These are phyloP conservation scores for Diaporthe ampelina DNA, from an alignment of 2,329 filamentous ascomycete genomes.

Conservation along the genomic window DNA sequence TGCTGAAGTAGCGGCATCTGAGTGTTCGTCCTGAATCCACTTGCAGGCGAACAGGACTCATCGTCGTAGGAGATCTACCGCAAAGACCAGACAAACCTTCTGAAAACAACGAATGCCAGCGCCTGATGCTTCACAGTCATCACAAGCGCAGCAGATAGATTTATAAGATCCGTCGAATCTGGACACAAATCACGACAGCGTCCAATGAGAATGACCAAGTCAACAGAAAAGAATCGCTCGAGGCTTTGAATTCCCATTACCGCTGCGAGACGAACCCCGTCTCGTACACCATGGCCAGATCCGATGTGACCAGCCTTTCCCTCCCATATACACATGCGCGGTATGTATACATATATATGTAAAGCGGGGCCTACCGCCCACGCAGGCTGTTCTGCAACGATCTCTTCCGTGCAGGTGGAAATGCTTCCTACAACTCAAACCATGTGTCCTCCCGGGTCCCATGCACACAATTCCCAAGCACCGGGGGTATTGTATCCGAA, in stretches of 20 bases:
- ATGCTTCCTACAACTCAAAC: background rate
- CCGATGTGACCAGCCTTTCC: background rate
- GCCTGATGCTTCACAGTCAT: too few relatives aligned
- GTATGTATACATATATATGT: background rate
- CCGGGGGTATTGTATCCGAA: background rate
- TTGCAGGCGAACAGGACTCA: background rate
- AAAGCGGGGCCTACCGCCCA: background rate
- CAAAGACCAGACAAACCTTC: background rate
- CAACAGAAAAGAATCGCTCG: background rate
- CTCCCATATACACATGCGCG: conserved; percentile 24
- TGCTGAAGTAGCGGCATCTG: background rate
- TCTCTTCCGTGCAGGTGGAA: background rate
- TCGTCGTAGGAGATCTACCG: too few relatives aligned
- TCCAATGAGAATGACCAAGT: too few relatives aligned
- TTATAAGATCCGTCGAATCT: background rate
- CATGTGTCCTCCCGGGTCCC: background rate
- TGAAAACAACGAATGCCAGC: too few relatives aligned
- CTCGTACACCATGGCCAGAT: background rate
- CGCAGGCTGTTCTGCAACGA: background rate
- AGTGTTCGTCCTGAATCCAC: background rate
- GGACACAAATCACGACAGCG: background rate
- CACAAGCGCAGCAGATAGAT: background rate
- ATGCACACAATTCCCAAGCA: background rate
- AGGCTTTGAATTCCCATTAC: conserved; percentile 1
- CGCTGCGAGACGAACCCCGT: conserved; percentile 8